Evolutionary conservation across 306 rosid genomes (phyloP), one percentile per base, ranked within the genome.

Genomic region (Quillaja saponaria): DNA sequence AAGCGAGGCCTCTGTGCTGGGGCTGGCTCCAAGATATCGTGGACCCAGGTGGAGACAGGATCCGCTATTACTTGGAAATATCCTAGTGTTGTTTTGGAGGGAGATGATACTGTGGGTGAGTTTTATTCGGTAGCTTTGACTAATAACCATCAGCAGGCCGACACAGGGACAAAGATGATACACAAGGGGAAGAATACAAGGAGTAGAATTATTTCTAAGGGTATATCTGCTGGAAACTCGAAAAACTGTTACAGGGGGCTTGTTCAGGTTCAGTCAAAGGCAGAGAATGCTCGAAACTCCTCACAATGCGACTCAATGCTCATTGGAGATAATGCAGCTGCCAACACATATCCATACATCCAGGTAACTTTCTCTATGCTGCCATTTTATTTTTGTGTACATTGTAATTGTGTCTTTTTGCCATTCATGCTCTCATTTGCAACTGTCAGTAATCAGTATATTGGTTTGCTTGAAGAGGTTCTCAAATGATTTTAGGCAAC

Each of bases 221-320:
- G 97, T 7, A 91, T 91, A 50, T 91, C 97, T 0, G 91, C 74
- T 56, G 97, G 96, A n/a, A 37, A 87, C 63, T 91, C 97, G 1
- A 80, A 78, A 81, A 91, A 91, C 73, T 85, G 94, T 67, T 91
- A 87, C 48, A 82, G 96, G 71, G 97, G 97, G 25, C 97, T 87
- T 54, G 97, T 91, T 46, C 92, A 91, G 79, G 95, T 91, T 35
- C 94, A 77, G 54, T 87, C 97, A 0, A 82, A 76, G 67, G 97
- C 97, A 0, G 86, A 91, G 35, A 85, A 87, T 83, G 96, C 97
- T 49, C 65, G 82, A 49, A 91, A 87, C 72, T 87, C 91, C 31
- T 87, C 97, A 3, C 96, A 91, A 64, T 91, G 97, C 58, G 97
- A 91, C 74, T 91, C 97, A 9, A 87, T 91, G 96, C 97, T 91